phyloP scores from a whole-genome alignment of 306 rosid genomes.

The Echinosophora koreensis region DNA sequence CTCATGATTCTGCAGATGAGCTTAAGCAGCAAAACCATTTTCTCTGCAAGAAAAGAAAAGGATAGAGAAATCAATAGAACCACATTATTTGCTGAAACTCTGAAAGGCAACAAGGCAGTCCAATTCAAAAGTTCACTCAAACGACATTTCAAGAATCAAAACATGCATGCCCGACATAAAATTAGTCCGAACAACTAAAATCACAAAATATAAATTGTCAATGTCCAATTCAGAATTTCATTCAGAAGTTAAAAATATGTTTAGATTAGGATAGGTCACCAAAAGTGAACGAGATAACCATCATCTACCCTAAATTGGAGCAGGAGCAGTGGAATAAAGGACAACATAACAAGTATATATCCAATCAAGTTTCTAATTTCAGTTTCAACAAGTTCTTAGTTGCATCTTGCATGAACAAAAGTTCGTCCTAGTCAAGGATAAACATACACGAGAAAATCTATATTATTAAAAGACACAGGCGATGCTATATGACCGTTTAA shows the following conservation, averaged over 20 bases:
- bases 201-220: not conserved
- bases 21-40: constrained; percentile 88
- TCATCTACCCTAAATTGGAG: not conserved
- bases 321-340: not conserved
- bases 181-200: not conserved
- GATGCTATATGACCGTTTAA: not conserved
- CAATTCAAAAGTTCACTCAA: not conserved
- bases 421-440: not conserved
- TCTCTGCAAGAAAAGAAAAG: constrained; percentile 55
- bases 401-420: not conserved
- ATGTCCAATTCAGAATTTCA: not conserved
- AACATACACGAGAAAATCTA: not conserved
- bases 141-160: not conserved
- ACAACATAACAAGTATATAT: not conserved
- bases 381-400: not conserved
- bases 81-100: not conserved
- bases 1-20: constrained; percentile 57
- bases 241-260: constrained; percentile 1
- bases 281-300: not conserved
- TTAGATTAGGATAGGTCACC: not conserved
- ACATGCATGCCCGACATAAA: not conserved
- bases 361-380: not conserved
- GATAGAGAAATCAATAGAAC: constrained; percentile 14
- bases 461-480: not conserved
- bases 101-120: not conserved